phyloP scores from a whole-genome alignment of 768 basidiomycete species.

The Asterophora lycoperdoides region DNA sequence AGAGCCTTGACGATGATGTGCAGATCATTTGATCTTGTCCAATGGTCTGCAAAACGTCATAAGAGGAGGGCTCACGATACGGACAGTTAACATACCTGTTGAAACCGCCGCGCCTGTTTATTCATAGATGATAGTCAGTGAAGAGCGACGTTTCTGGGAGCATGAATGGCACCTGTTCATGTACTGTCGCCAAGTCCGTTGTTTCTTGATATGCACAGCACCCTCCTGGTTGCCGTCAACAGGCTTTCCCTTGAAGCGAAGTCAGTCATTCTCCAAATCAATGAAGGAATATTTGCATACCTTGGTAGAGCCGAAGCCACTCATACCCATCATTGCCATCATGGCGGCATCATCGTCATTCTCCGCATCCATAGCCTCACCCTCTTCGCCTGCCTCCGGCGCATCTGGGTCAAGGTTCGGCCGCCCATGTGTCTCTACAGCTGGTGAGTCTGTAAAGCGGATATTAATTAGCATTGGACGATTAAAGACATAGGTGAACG shows the following conservation, averaged over 20 bases:
- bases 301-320: conserved; percentile 87
- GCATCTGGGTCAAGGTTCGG: conserved; percentile 40
- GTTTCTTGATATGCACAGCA: conserved; percentile 64
- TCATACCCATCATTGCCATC: conserved; percentile 88
- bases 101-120: conserved; percentile 72
- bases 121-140: conserved; percentile 8
- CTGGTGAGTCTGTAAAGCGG: neutral
- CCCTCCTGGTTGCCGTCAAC: conserved; percentile 85
- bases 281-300: conserved; percentile 33
- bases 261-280: neutral
- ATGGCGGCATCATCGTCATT: conserved; percentile 74
- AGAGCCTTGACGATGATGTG: neutral
- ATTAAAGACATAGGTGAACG: neutral
- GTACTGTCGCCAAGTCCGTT: conserved; percentile 93
- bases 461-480: neutral
- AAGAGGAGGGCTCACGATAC: conserved; percentile 7
- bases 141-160: neutral
- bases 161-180: conserved; percentile 78
- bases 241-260: conserved; percentile 56
- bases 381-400: conserved; percentile 36
- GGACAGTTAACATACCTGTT: conserved; percentile 50
- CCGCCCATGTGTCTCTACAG: conserved; percentile 14
- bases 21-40: conserved; percentile 83
- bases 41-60: conserved; percentile 59
- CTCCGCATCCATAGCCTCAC: conserved; percentile 49